Evolutionary conservation across 768 basidiomycete species (phyloP).

Genomic region (Tremella yokohamensis): DNA sequence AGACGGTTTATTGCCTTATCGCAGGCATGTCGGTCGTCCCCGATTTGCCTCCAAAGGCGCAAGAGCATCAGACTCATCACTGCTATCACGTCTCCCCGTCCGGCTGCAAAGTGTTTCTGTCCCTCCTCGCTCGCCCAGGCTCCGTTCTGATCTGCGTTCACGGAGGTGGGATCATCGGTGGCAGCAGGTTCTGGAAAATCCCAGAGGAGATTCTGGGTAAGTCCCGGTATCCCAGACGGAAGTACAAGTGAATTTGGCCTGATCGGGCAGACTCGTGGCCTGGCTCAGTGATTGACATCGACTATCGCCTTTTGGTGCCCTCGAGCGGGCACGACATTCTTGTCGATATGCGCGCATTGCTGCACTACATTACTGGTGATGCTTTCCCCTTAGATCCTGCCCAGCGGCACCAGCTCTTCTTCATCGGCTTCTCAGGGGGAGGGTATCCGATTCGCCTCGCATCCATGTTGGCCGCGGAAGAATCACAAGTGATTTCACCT

Average conservation of each 20-base stretch:
- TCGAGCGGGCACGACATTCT: constrained; percentile 12
- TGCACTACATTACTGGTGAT: constrained; percentile 4
- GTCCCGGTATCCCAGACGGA: too few species aligned
- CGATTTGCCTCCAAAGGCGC: too few species aligned
- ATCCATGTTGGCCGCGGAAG: constrained; percentile 2
- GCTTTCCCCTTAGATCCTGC: neutral
- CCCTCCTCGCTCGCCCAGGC: neutral
- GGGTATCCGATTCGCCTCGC: constrained; percentile 13
- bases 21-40: too few species aligned
- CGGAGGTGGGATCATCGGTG: constrained; percentile 7
- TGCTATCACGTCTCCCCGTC: constrained; percentile 3
- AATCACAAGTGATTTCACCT: neutral
- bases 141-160: constrained; percentile 7
- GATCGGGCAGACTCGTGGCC: constrained; percentile 5
- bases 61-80: neutral
- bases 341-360: constrained; percentile 7
- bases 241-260: too few species aligned
- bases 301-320: constrained; percentile 15
- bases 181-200: neutral
- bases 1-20: too few species aligned
- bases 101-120: constrained; percentile 4
- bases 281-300: constrained; percentile 7
- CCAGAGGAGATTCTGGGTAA: neutral
- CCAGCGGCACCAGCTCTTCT: constrained; percentile 8
- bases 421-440: constrained; percentile 15